Base-by-base conservation (phyloP, 495 filamentous ascomycete species). In the Aspergillus wentii region DNA sequence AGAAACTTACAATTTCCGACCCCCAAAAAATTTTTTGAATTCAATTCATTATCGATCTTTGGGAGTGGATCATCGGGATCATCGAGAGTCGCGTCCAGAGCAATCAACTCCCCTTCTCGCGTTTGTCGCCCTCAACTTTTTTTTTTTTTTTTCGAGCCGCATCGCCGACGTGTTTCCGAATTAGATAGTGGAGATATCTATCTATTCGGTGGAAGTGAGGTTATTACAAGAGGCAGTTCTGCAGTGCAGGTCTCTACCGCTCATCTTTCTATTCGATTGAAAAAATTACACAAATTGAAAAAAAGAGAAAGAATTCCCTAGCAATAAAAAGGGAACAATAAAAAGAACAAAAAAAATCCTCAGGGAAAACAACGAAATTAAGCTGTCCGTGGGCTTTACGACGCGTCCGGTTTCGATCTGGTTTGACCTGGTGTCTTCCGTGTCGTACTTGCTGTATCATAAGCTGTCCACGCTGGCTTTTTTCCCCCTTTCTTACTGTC, bases 181-280 rank as follows among this genome's bases (percentile, higher is more conserved):
- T 41, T 34, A 34, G 49, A 36, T 30, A 43, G 44, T 22, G 16
- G 23, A 41, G n/a, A n/a, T n/a, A n/a, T n/a, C n/a, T n/a, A n/a
- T n/a, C n/a, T 34, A 38, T 26, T 36, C 20, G 31, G 28, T n/a
- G n/a, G 30, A 37, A 33, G 21, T 38, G 44, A 41, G 33, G 22
- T 19, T 28, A 44, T 37, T 32, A 34, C 21, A 23, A 48, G 17
- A 44, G 40, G 40, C 42, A 46, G 45, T 46, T 49, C 50, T 54
- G 50, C 50, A 49, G 50, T 38, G 50, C 50, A 54, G 50, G 48
- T 48, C 42, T 30, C 29, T 39, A 23, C 14, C 18, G 17, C 25
- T 35, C 28, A 8, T 43, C 30, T 49, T 40, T 14, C 40, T 37
- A 36, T n/a, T n/a, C 38, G 23, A 19, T 30, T 33, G 39, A 40